Conservation (phyloP, 768 basidiomycete species). For the Boletus rubescentipes region DNA sequence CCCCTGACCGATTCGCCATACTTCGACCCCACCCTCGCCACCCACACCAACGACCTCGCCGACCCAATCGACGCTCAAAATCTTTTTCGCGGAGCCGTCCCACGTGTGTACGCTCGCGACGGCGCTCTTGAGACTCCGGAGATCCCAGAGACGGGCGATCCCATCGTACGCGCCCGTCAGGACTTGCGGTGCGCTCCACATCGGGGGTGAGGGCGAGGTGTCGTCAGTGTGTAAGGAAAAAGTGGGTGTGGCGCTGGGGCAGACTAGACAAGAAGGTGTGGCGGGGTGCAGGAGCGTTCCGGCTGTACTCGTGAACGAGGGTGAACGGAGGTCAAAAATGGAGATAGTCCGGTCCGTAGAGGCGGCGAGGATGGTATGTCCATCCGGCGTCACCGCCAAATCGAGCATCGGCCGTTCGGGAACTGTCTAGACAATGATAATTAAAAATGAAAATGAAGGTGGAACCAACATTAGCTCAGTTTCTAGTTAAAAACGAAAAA, state of each 20-base stretch:
- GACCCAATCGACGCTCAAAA: constrained; percentile 60
- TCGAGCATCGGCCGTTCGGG: constrained; percentile 77
- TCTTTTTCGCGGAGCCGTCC: constrained; percentile 51
- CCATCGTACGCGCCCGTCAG: constrained; percentile 80
- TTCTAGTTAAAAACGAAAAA: not conserved
- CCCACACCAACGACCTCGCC: constrained; percentile 55
- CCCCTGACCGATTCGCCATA: constrained; percentile 53
- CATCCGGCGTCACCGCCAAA: constrained; percentile 47
- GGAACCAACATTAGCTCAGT: no score
- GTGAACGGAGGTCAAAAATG: constrained; percentile 63
- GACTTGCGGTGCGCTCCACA: constrained; percentile 44
- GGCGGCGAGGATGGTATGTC: constrained; percentile 50
- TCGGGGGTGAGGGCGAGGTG: not conserved
- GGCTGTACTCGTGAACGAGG: constrained; percentile 36
- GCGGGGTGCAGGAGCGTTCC: constrained; percentile 58
- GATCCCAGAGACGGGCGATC: constrained; percentile 73
- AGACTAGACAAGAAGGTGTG: constrained; percentile 62
- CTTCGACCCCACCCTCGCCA: constrained; percentile 63
- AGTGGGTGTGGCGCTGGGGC: constrained; percentile 1
- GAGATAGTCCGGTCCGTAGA: constrained; percentile 76
- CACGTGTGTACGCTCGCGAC: constrained; percentile 63
- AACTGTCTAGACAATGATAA: constrained; percentile 44
- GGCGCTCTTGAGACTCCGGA: constrained; percentile 64
- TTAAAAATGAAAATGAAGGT: no score
- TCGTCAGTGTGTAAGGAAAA: not conserved